Conservation (phyloP, 176 grass and related monocot genomes). For the Cenchrus fungigraminus region DNA sequence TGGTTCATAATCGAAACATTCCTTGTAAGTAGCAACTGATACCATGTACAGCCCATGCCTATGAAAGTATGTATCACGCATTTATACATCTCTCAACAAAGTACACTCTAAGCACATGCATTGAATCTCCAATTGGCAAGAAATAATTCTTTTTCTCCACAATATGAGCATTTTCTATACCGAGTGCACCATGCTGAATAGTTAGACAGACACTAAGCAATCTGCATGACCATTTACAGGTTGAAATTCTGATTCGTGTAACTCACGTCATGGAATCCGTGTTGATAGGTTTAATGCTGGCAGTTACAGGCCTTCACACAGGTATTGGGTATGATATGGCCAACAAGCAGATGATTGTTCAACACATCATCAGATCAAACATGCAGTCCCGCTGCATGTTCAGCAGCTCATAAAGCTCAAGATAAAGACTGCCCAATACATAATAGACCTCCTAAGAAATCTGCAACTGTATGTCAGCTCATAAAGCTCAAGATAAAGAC, state of each 20-base stretch:
- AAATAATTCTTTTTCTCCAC: background rate
- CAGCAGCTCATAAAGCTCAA: background rate
- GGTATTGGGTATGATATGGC: background rate
- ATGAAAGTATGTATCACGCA: background rate
- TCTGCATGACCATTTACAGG: background rate
- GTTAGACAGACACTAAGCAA: slow-evolving; percentile 4
- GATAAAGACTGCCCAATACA: too few relatives aligned
- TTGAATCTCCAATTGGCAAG: slow-evolving; percentile 15
- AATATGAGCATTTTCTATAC: background rate
- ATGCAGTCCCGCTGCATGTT: slow-evolving; percentile 7
- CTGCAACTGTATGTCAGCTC: background rate
- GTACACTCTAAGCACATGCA: background rate
- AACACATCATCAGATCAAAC: slow-evolving; percentile 4
- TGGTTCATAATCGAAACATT: background rate
- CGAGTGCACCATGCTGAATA: slow-evolving; percentile 36
- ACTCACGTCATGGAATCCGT: slow-evolving; percentile 4
- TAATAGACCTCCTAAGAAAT: background rate
- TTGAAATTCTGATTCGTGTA: background rate
- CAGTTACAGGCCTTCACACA: background rate
- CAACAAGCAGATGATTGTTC: background rate
- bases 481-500: slow-evolving; percentile 13
- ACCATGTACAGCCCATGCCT: slow-evolving; percentile 1
- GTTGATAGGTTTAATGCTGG: background rate
- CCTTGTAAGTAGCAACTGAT: background rate
- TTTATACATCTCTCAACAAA: slow-evolving; percentile 14